Conservation (phyloP, 169 alveolate species). For the Plasmodium malariae region DNA sequence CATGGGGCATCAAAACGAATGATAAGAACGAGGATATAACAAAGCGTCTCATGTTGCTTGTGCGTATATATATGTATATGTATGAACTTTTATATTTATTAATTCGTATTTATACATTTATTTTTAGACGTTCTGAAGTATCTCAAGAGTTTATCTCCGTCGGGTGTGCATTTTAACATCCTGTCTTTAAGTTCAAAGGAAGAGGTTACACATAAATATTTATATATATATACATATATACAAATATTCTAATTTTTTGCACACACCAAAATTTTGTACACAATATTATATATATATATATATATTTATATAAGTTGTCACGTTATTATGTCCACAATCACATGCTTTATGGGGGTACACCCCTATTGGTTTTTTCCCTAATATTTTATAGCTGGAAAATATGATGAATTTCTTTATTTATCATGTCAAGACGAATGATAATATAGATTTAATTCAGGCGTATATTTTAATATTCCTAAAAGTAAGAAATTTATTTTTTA, state of each 20-base stretch:
- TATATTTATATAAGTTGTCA: background rate
- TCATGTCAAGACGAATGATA: slow-evolving; percentile 74
- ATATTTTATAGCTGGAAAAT: slow-evolving; percentile 46
- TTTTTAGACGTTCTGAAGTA: slow-evolving; percentile 49
- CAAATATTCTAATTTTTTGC: no score
- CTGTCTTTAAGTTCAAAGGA: slow-evolving; percentile 40
- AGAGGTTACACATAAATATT: slow-evolving; percentile 55
- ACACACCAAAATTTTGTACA: background rate
- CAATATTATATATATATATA: background rate
- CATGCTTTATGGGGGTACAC: background rate
- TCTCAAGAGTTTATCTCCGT: slow-evolving; percentile 57
- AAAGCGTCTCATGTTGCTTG: no score
- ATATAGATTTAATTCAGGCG: slow-evolving; percentile 68
- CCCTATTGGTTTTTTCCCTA: background rate
- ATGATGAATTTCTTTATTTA: slow-evolving; percentile 75
- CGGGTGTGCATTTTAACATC: slow-evolving; percentile 72
- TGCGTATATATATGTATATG: background rate
- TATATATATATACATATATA: no score
- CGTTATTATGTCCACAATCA: background rate
- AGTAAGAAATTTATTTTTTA: slow-evolving; percentile 11
- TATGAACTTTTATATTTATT: background rate
- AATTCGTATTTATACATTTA: background rate
- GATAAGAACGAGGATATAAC: no score
- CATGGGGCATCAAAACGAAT: no score
- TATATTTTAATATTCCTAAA: slow-evolving; percentile 58